phyloP scores from a whole-genome alignment of 257 asterid genomes.

The Solanum neorickii region DNA sequence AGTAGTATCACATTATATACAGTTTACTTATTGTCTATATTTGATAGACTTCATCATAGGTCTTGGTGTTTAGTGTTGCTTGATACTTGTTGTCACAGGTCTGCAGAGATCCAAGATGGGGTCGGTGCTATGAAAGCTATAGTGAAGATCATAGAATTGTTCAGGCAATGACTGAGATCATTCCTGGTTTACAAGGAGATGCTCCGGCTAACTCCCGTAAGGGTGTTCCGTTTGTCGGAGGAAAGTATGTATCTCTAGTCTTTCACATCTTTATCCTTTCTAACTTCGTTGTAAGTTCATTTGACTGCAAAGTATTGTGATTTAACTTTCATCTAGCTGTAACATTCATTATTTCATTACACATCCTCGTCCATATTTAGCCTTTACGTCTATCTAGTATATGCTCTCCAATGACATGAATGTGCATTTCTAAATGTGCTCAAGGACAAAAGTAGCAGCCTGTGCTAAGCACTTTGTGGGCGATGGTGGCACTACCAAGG shows the following conservation, averaged over 20 bases:
- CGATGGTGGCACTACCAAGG: constrained; percentile 26
- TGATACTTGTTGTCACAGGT: constrained; percentile 7
- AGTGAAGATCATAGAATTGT: constrained; percentile 29
- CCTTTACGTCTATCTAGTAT: neutral
- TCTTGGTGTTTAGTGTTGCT: neutral
- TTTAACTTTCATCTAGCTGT: neutral
- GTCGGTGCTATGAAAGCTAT: constrained; percentile 31
- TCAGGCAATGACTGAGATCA: constrained; percentile 20
- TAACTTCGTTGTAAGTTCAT: neutral
- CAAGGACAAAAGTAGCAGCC: constrained; percentile 21
- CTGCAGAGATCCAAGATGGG: constrained; percentile 37
- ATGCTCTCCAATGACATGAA: neutral
- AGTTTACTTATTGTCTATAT: neutral
- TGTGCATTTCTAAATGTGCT: neutral
- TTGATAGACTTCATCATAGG: neutral
- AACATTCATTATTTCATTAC: neutral
- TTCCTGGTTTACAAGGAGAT: constrained; percentile 22
- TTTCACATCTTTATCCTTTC: neutral
- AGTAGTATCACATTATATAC: neutral
- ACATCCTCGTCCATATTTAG: neutral
- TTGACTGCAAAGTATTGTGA: neutral
- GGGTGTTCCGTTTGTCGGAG: constrained; percentile 10
- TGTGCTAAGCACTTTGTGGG: constrained; percentile 36
- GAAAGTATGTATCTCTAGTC: neutral
- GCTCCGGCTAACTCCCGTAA: constrained; percentile 5